Conservation (phyloP, 2,329 filamentous ascomycete species). For the Monosporascus sp. region DNA sequence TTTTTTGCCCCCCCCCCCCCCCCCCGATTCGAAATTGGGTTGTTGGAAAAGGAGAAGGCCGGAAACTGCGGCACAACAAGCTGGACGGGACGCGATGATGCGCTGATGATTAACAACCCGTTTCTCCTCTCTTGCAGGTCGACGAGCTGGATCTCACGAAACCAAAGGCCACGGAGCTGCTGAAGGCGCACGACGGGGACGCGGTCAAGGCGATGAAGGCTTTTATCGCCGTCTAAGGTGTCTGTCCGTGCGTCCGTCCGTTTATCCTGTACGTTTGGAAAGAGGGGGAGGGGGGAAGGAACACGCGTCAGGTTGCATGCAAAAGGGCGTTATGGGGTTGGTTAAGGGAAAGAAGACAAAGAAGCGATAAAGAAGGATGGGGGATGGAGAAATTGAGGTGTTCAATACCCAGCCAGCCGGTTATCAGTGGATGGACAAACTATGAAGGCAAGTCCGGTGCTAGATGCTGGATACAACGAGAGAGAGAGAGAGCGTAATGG, state of each 20-base stretch:
- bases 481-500: too few species aligned
- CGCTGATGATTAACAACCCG: too few species aligned
- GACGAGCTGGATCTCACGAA: constrained; percentile 69
- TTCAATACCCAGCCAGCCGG: constrained; percentile 2
- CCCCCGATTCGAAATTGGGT: not conserved
- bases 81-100: too few species aligned
- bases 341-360: not conserved
- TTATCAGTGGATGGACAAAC: too few species aligned
- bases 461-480: too few species aligned
- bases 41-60: too few species aligned
- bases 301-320: too few species aligned
- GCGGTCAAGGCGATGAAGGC: constrained; percentile 61
- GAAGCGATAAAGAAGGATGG: too few species aligned
- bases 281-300: not conserved
- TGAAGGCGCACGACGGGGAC: constrained; percentile 67
- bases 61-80: too few species aligned
- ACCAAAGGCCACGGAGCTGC: constrained; percentile 65
- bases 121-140: constrained; percentile 36
- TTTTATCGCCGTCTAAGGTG: constrained; percentile 31
- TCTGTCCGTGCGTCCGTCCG: too few species aligned
- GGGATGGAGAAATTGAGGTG: constrained; percentile 5
- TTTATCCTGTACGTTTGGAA: not conserved
- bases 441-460: too few species aligned
- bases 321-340: constrained; percentile 3
- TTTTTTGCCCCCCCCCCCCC: not conserved